A percentile compares a stretch with the other conserved stretches of the same genome.
These are phyloP conservation scores for Pseudovirgaria hyperparasitica DNA, from an alignment of 2,329 filamentous ascomycete species.

Conservation along the genomic window DNA sequence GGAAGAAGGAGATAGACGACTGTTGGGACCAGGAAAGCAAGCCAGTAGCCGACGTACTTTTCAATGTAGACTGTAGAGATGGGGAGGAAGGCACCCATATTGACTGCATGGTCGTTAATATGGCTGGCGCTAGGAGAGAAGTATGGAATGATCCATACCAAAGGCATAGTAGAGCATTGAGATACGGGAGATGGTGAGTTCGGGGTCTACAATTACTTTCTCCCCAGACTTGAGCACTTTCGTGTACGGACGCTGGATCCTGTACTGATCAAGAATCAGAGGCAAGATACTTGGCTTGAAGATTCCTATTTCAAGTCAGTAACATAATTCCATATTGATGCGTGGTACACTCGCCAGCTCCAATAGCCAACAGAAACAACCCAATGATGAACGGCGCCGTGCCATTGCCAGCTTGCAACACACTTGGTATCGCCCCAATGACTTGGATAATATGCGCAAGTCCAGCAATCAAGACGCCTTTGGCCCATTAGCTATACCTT, in stretches of 20 bases:
- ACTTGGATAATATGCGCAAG: slow-evolving; percentile 22
- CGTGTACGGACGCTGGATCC: slow-evolving; percentile 27
- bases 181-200: slow-evolving; percentile 27
- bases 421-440: slow-evolving; percentile 27
- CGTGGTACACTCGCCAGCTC: slow-evolving; percentile 15
- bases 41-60: slow-evolving; percentile 29
- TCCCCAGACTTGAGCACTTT: slow-evolving; percentile 32
- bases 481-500: too few species aligned
- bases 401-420: slow-evolving; percentile 22
- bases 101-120: too few species aligned
- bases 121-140: too few species aligned
- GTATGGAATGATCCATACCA: slow-evolving; percentile 6
- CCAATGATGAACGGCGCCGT: slow-evolving; percentile 27
- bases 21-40: slow-evolving; percentile 24
- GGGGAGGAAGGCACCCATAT: slow-evolving; percentile 21
- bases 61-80: slow-evolving; percentile 29
- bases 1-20: slow-evolving; percentile 17
- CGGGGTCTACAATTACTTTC: slow-evolving; percentile 35
- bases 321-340: background rate
- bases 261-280: slow-evolving; percentile 32
- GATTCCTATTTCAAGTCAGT: slow-evolving; percentile 12
- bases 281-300: slow-evolving; percentile 32
- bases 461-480: slow-evolving; percentile 27
- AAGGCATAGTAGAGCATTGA: slow-evolving; percentile 23
- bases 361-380: slow-evolving; percentile 25